Base-by-base conservation (phyloP, 805 yeast species). In the Yarrowia deformans region DNA sequence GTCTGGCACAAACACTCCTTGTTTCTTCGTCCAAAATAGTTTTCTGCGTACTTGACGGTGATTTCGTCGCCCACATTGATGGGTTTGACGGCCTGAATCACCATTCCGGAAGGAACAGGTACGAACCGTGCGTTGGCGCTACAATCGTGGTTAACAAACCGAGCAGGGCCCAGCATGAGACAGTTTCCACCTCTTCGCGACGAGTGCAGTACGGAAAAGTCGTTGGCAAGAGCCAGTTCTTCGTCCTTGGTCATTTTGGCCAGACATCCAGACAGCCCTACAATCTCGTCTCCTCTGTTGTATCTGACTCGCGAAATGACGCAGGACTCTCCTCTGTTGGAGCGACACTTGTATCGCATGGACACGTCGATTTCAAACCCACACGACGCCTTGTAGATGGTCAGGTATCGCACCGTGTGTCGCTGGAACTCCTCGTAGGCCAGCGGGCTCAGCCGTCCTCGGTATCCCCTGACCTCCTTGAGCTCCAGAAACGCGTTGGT, bases 61-160 rank as follows among this genome's bases (percentile, higher is more conserved):
- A 83, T 80, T 71, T 83, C 85, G 72, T 83, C 84, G n/a, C 85
- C 85, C 3, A 77, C 73, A 0, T 73, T 63, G 23, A 83, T 83
- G 8, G 71, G 74, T 37, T 80, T 75, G 1, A 70, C 70, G 1
- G 84, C 79, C 7, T 74, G 71, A 6, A 83, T 74, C 29, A 74
- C 72, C 75, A 83, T 76, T 8, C 74, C 78, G 35, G 63, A 68
- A 13, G 75, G 73, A 0, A 70, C 69, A 3, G 81, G 73, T 5
- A 74, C 71, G 70, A 83, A 82, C 46, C 74, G 75, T 1, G 82
- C 77, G 72, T 83, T 83, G 5, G 83, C 79, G n/a, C 77, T 71
- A 72, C 86, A 83, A 72, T 83, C 82, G 71, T 83, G 86, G 72
- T 83, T 83, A 9, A 83, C 81, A 71, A 83, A 83, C 46, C 86